Evolutionary conservation across 2,329 filamentous ascomycete species (phyloP).

Genomic region (Fusarium kyushuense): DNA sequence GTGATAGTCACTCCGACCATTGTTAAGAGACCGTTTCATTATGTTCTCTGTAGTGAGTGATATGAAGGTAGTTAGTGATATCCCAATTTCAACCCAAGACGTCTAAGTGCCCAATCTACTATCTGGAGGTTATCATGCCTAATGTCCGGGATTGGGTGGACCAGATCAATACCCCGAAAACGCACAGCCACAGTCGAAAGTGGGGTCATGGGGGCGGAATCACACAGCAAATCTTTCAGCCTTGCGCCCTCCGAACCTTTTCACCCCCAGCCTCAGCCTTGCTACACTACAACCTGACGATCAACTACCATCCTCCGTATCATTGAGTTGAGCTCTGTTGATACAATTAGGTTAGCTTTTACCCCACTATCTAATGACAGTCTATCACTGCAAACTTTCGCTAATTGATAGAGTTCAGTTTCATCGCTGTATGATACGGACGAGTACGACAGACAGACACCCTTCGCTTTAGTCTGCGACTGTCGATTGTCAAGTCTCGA

Average conservation of each 20-base stretch:
- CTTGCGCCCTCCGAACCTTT: slow-evolving; percentile 41
- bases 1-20: too few species aligned
- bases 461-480: neutral
- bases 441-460: neutral
- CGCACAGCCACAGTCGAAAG: slow-evolving; percentile 21
- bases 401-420: slow-evolving; percentile 1
- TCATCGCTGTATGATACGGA: slow-evolving; percentile 1
- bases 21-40: neutral
- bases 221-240: slow-evolving; percentile 30
- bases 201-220: neutral
- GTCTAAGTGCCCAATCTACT: slow-evolving; percentile 8
- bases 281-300: slow-evolving; percentile 35
- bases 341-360: slow-evolving; percentile 9
- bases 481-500: slow-evolving; percentile 17
- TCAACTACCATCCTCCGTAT: slow-evolving; percentile 8
- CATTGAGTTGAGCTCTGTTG: slow-evolving; percentile 7
- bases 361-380: neutral
- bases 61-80: neutral
- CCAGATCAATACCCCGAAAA: neutral
- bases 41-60: neutral
- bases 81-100: neutral
- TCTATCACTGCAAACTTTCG: neutral
- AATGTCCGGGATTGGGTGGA: slow-evolving; percentile 18
- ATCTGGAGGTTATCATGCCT: neutral
- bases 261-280: slow-evolving; percentile 44